phyloP scores from a whole-genome alignment of 2,329 filamentous ascomycete genomes.

The Fusarium sp. region DNA sequence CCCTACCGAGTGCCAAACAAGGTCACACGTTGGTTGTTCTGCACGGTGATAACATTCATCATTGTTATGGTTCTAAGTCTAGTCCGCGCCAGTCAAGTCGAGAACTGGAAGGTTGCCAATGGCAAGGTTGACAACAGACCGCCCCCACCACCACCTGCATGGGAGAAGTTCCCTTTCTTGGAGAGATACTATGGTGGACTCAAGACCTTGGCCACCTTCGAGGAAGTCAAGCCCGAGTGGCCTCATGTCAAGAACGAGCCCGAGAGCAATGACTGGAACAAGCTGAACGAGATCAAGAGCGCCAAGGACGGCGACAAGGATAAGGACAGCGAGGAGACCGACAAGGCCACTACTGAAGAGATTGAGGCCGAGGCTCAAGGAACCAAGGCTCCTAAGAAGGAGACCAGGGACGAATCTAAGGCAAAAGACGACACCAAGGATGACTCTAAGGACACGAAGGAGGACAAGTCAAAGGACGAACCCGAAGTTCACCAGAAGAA shows the following conservation, averaged over 20 bases:
- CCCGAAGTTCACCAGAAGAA: conserved; percentile 32
- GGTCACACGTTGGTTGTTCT: conserved; percentile 81
- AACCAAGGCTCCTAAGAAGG: conserved; percentile 10
- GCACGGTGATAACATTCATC: conserved; percentile 75
- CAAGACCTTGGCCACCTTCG: conserved; percentile 72
- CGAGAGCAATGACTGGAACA: conserved; percentile 38
- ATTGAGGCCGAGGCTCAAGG: conserved; percentile 23
- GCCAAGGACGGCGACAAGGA: conserved; percentile 30
- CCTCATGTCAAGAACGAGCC: conserved; percentile 73
- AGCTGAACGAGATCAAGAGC: conserved; percentile 28
- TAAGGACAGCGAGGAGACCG: conserved; percentile 32
- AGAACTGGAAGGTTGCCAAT: conserved; percentile 71
- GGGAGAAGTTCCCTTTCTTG: conserved; percentile 88
- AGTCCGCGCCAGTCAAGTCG: conserved; percentile 76
- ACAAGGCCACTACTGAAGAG: conserved; percentile 34
- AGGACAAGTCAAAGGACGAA: conserved; percentile 21
- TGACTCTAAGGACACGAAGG: conserved; percentile 1
- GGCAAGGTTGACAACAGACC: conserved; percentile 58
- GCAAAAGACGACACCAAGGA: conserved; percentile 18
- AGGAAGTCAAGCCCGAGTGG: conserved; percentile 82
- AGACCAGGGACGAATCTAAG: conserved; percentile 9
- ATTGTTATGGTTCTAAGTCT: conserved; percentile 82
- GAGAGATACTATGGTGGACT: conserved; percentile 92
- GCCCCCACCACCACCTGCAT: conserved; percentile 73
- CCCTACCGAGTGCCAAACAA: conserved; percentile 75